Percentiles rank a stretch among this genome's conserved stretches.
Evolutionary conservation across 805 yeast genomes (phyloP).

Genomic region (Lipomyces spencermartinsiae): DNA sequence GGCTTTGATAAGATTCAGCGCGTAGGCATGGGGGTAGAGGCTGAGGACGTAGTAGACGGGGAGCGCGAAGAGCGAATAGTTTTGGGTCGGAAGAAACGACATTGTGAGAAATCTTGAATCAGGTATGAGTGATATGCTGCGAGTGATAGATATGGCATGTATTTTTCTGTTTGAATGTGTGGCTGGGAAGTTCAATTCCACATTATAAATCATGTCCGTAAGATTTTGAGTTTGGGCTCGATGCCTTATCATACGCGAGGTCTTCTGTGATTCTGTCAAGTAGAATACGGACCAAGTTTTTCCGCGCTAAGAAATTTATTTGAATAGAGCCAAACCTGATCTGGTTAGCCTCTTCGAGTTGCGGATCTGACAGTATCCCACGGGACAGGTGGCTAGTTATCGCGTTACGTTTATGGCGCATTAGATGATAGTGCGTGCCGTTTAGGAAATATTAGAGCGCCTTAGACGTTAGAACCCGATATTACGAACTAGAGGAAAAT

Average conservation of each 20-base stretch:
- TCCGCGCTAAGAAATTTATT: no score
- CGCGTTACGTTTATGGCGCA: no score
- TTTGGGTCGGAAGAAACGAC: conserved; percentile 8
- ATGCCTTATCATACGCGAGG: background rate
- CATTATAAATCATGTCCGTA: conserved; percentile 4
- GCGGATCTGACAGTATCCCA: no score
- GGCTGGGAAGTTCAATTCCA: conserved; percentile 3
- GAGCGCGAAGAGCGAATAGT: conserved; percentile 10
- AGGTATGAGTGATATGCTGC: conserved; percentile 5
- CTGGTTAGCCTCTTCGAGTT: no score
- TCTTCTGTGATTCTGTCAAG: no score
- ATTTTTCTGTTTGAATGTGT: conserved; percentile 9
- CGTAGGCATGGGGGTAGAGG: conserved; percentile 10
- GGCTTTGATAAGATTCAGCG: conserved; percentile 4
- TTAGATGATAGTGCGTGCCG: no score
- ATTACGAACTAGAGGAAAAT: no score
- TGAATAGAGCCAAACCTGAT: no score
- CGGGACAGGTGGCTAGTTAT: no score
- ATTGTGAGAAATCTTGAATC: conserved; percentile 9
- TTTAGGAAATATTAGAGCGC: no score
- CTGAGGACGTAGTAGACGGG: conserved; percentile 5
- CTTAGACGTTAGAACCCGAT: no score
- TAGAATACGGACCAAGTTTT: no score
- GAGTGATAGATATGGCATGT: conserved; percentile 4
- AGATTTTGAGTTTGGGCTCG: conserved; percentile 3